These are phyloP conservation scores for Irpex sp. DNA, from an alignment of 1,284 basidiomycete genomes.

Conservation along the genomic window DNA sequence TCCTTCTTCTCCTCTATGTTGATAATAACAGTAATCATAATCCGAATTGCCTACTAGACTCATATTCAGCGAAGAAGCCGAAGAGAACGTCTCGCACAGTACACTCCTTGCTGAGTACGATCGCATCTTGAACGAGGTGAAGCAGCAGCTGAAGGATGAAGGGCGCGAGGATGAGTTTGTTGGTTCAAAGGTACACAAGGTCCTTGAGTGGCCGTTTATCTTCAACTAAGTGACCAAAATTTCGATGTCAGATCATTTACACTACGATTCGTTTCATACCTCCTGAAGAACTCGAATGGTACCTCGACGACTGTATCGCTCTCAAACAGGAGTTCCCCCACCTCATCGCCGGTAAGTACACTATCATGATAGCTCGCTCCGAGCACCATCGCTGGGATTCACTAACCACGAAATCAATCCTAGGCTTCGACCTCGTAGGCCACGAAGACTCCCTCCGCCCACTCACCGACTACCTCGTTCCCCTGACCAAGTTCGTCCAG, in stretches of 20 bases:
- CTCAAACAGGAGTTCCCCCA: slow-evolving; percentile 75
- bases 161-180: slow-evolving; percentile 59
- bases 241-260: slow-evolving; percentile 59
- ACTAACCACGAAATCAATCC: no score
- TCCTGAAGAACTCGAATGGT: slow-evolving; percentile 58
- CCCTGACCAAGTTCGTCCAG: slow-evolving; percentile 57
- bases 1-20: background rate
- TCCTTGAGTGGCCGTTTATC: background rate
- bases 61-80: slow-evolving; percentile 56
- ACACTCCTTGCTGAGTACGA: slow-evolving; percentile 61
- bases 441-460: slow-evolving; percentile 65
- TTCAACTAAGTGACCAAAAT: background rate
- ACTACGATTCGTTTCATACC: slow-evolving; percentile 57
- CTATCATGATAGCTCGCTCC: no score
- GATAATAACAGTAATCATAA: no score
- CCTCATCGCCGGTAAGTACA: slow-evolving; percentile 67
- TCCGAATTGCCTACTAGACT: slow-evolving; percentile 17
- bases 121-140: slow-evolving; percentile 52
- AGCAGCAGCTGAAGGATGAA: slow-evolving; percentile 44
- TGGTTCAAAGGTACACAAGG: slow-evolving; percentile 48
- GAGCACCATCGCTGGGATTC: no score
- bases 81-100: slow-evolving; percentile 53
- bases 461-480: slow-evolving; percentile 60
- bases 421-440: slow-evolving; percentile 80
- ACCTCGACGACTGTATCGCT: slow-evolving; percentile 68